Base-by-base conservation (phyloP, 2,329 filamentous ascomycete species). In the Macrophomina pseudophaseolina region DNA sequence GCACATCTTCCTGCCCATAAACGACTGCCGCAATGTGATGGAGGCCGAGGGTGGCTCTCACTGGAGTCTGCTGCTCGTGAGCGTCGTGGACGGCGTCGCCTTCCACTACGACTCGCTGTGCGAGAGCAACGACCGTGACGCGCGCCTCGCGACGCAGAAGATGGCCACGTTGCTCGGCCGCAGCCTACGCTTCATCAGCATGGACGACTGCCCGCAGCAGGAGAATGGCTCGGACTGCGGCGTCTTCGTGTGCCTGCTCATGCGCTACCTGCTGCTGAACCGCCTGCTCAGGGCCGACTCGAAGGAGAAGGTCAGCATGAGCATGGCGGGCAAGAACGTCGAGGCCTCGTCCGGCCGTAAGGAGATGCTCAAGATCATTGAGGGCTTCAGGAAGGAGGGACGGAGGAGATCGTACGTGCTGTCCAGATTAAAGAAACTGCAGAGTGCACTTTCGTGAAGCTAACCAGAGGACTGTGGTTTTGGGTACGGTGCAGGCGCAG, bases 61-160 rank as follows among this genome's bases (percentile, higher is more conserved):
- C 78, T 99, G 95, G 95, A 97, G 93, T 0, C 83, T 99, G 0
- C 88, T 99, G 0, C 87, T 99, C 2, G 94, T 99, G 38, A 93
- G 90, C 12, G 86, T 93, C 48, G 88, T 97, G 59, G 95, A 99
- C 75, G 89, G 92, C 8, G 89, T 97, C 2, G 92, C 94, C 0
- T 99, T 99, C 78, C 95, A 99, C 82, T 99, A 99, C 81, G 95
- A 99, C 80, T 94, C 91, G 1, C 84, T 98, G 32, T 86, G 88
- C 46, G 59, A 58, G 42, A 51, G 49, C 35, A 98, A 99, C 79
- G 86, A 87, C 68, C 81, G 84, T 49, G 91, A 96, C 70, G 95
- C 92, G 0, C 85, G 86, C 60, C 81, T 86, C 1, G 90, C 91
- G 6, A 88, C 90, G 0, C 80, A 86, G 56, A 91, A 93, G 72